Base-by-base conservation (phyloP, 2,329 filamentous ascomycete genomes). In the Chrysoporthe cubensis region DNA sequence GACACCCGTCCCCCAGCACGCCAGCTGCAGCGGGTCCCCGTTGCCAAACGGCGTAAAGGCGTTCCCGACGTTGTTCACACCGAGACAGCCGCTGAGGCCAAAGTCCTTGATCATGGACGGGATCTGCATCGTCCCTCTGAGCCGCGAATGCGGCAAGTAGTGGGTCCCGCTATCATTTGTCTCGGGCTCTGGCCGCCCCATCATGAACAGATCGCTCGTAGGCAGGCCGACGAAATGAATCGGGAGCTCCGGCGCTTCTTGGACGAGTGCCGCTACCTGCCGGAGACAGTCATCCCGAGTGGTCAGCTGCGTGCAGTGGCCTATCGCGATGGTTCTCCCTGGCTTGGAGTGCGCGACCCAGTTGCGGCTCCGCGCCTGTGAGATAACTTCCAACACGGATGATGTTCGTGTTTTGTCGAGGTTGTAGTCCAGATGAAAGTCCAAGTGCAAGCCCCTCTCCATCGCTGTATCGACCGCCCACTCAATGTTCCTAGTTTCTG, bases 381-480 rank as follows among this genome's bases (percentile, higher is more conserved):
- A 52, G 14, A 62, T 42, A n/a, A 62, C 44, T 7, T 56, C 16
- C 32, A 92, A 66, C 1, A 88, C 85, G 54, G 83, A 78, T 78
- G 84, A 86, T 2, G 77, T 52, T 18, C 60, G 65, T 1, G 73
- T 71, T 1, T 65, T 68, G 63, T 89, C 83, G 2, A 92, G 79
- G 66, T 88, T 88, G 75, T 93, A 92, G 75, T 93, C 91, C 6
- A 93, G 81, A 74, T 93, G 91, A 58, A 92, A 87, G 73, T 93
- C 90, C 5, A 93, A 77, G 74, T 91, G 87, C 62, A 88, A 81
- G 1, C 76, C 74, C 50, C 82, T 74, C 32, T 78, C 70, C 48
- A 88, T 74, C 1, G 88, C 88, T 34, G 82, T 80, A 1, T 81
- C 78, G 50, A 90, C 79, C 18, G 90, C 87, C 87, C 88, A 92